phyloP scores from a whole-genome alignment of 345 rosid species.

The Odontarrhena argentea region DNA sequence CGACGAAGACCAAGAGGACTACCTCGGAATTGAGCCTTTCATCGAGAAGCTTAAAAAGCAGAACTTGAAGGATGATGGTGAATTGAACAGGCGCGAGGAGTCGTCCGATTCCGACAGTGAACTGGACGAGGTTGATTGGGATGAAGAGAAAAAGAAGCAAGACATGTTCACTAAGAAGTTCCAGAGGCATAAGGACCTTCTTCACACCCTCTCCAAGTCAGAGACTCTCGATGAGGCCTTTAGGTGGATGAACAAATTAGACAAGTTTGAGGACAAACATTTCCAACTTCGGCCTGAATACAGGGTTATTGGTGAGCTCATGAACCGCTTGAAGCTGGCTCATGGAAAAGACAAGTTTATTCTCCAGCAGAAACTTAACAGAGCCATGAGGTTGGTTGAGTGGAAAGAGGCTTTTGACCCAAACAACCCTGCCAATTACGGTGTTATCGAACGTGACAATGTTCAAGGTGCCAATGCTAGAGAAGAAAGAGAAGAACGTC shows the following conservation, averaged over 20 bases:
- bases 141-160: constrained; percentile 44
- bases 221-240: constrained; percentile 75
- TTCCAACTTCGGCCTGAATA: constrained; percentile 72
- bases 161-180: constrained; percentile 57
- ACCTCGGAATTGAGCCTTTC: constrained; percentile 70
- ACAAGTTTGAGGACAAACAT: constrained; percentile 86
- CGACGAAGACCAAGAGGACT: constrained; percentile 81
- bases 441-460: constrained; percentile 56
- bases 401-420: constrained; percentile 96
- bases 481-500: constrained; percentile 45
- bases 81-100: constrained; percentile 52
- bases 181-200: constrained; percentile 65
- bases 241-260: constrained; percentile 76
- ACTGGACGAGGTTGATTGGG: constrained; percentile 57
- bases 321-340: constrained; percentile 74
- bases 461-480: constrained; percentile 48
- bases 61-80: constrained; percentile 49
- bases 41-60: constrained; percentile 75
- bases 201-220: constrained; percentile 52
- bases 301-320: constrained; percentile 87
- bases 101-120: constrained; percentile 79
- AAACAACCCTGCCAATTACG: constrained; percentile 75
- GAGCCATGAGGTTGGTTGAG: constrained; percentile 82
- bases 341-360: constrained; percentile 89
- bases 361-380: constrained; percentile 81